Evolutionary conservation across 75 land plant species (phyloP), one percentile per base, ranked within the genome.

Genomic region (Cryptomeria japonica): DNA sequence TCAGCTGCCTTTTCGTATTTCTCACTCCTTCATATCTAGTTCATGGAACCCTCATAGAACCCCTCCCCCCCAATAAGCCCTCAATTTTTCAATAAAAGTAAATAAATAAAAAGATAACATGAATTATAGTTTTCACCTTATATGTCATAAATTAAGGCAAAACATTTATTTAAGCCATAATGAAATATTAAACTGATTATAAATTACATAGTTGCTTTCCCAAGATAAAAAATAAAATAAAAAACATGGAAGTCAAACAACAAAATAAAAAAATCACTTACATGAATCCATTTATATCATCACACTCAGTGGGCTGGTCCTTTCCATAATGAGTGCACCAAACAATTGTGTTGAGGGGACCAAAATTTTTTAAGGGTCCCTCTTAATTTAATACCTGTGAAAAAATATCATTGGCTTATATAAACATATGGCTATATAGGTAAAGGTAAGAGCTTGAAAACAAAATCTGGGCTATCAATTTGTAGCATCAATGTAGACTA

Each of bases 251-350:
- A 19, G 73, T 3, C 75, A 85, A 76, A 19, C 12, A 88, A 55
- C 32, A 7, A 72, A 31, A 58, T 18, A 83, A 49, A 47, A 41
- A 49, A 46, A 75, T n/a, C 25, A 84, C 92, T 85, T 46, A 92
- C 93, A 90, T 92, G 88, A 91, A 92, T 19, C 93, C 93, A 88
- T 92, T 92, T 88, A 92, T 85, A 41, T 92, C 93, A 87, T 92
- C 93, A 36, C 87, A 25, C 86, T 92, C 92, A 8, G 92, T 90
- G n/a, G 86, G 86, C 72, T 92, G 93, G 78, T 92, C 93, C 88
- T 87, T 91, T 72, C 82, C 92, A 86, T 92, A 92, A 82, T 92
- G 88, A 73, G 84, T 92, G 86, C 93, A 92, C 93, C 93, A 92
- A 79, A 92, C 92, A 92, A 91, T 91, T 61, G 34, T 76, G 86